Evolutionary conservation across 768 basidiomycete genomes (phyloP).

Genomic region (Cytidiella melzeri): DNA sequence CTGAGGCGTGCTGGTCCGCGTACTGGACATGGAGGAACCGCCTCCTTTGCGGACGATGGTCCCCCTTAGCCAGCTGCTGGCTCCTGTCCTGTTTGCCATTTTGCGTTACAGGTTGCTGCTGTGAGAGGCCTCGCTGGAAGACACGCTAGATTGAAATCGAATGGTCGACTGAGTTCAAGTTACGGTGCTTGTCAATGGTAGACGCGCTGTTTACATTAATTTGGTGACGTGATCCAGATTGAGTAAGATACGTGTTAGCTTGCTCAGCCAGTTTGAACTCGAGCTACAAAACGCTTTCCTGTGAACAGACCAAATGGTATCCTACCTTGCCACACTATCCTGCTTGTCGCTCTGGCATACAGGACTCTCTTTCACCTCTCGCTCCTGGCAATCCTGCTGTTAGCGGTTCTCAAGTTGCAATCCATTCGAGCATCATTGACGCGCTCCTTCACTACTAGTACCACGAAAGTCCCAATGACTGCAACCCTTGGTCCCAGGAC

Average conservation of each 20-base stretch:
- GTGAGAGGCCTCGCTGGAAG: too few species aligned
- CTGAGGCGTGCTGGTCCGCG: slow-evolving; percentile 62
- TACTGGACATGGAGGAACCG: slow-evolving; percentile 32
- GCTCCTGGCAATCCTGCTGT: neutral
- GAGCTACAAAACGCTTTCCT: too few species aligned
- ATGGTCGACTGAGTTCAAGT: too few species aligned
- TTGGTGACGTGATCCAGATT: too few species aligned
- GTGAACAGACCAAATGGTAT: too few species aligned
- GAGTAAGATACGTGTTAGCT: too few species aligned
- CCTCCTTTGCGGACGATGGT: slow-evolving; percentile 69
- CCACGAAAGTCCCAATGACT: slow-evolving; percentile 6
- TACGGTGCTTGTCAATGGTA: too few species aligned
- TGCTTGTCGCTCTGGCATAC: neutral
- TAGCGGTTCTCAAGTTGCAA: neutral
- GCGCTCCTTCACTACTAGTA: neutral
- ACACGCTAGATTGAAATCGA: too few species aligned
- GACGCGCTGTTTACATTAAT: too few species aligned
- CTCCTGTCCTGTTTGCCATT: slow-evolving; percentile 29
- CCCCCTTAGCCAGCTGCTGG: slow-evolving; percentile 55
- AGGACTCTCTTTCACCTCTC: neutral
- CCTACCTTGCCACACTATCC: neutral
- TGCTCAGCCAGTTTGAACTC: too few species aligned
- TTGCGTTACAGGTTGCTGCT: too few species aligned
- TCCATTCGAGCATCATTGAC: neutral
- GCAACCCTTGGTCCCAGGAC: slow-evolving; percentile 27